These are phyloP conservation scores for Mucor indicus DNA, from an alignment of 371 early-diverging fungal genomes.

Conservation along the genomic window DNA sequence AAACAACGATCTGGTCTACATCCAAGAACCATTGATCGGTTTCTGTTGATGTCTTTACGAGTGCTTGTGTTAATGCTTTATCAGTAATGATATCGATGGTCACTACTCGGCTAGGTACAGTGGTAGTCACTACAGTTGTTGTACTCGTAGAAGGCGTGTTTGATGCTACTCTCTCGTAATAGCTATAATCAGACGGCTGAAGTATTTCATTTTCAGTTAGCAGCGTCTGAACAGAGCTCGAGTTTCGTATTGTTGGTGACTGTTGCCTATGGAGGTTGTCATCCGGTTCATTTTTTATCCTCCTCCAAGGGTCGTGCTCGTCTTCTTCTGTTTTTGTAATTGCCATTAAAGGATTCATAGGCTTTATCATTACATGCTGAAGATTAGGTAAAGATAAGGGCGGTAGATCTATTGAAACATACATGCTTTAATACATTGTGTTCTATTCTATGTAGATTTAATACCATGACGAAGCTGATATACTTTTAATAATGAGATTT, in stretches of 20 bases:
- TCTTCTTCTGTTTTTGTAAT: constrained; percentile 9
- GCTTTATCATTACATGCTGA: constrained; percentile 12
- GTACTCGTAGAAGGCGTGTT: constrained; percentile 1
- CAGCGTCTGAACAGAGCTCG: no score
- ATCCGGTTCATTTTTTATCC: no score
- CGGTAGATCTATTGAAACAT: constrained; percentile 36
- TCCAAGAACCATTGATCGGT: constrained; percentile 48
- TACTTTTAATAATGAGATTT: constrained; percentile 16
- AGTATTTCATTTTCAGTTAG: no score
- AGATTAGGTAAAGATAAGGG: constrained; percentile 22
- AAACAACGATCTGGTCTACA: constrained; percentile 54
- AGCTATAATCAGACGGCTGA: no score
- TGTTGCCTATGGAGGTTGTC: no score
- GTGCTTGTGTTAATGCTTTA: constrained; percentile 11
- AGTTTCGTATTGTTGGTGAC: no score
- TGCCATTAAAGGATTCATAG: constrained; percentile 3
- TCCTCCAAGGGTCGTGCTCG: constrained; percentile 28
- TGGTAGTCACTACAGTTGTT: neutral
- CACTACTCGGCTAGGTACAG: neutral
- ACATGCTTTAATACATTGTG: neutral
- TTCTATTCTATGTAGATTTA: neutral
- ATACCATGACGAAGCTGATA: constrained; percentile 28
- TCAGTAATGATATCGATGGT: constrained; percentile 2
- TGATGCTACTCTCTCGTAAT: constrained; percentile 3
- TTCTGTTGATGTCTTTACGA: constrained; percentile 15